Evolutionary conservation across 257 asterid genomes (phyloP).

Genomic region (Salvia hispanica): DNA sequence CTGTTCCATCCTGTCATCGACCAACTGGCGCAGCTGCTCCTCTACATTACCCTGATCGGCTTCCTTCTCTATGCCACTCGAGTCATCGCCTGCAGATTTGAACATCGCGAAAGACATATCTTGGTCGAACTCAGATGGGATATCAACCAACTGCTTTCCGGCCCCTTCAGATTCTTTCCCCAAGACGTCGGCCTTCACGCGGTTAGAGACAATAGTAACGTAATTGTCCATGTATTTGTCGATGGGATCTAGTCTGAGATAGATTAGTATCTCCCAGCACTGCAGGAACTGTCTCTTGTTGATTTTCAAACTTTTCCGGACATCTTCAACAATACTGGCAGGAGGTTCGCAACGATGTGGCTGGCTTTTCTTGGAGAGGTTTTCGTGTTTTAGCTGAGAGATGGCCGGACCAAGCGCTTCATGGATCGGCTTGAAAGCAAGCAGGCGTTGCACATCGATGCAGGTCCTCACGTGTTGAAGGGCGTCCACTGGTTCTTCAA

Average conservation of each 20-base stretch:
- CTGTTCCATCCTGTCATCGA: constrained; percentile 74
- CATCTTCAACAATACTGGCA: constrained; percentile 51
- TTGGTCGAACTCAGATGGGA: constrained; percentile 66
- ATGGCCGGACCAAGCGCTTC: constrained; percentile 50
- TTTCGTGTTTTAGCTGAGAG: constrained; percentile 55
- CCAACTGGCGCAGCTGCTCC: constrained; percentile 65
- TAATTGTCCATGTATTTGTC: constrained; percentile 62
- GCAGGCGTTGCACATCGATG: constrained; percentile 77
- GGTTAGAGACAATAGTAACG: constrained; percentile 46
- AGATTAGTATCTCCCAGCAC: constrained; percentile 95
- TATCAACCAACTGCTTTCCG: constrained; percentile 68
- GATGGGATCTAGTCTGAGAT: constrained; percentile 54
- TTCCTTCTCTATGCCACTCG: constrained; percentile 44
- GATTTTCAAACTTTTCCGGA: constrained; percentile 70
- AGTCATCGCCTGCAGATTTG: constrained; percentile 52
- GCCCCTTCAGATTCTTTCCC: constrained; percentile 74
- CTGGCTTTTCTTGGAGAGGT: constrained; percentile 56
- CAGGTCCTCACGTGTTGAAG: constrained; percentile 82
- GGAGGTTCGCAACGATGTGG: constrained; percentile 56
- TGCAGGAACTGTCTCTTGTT: constrained; percentile 80
- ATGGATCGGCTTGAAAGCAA: constrained; percentile 57
- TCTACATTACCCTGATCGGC: constrained; percentile 55
- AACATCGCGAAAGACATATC: constrained; percentile 83
- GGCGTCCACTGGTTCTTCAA: constrained; percentile 92
- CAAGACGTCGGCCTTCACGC: constrained; percentile 69